A percentile compares a stretch with the other conserved stretches of the same genome.
Conservation (phyloP, 345 rosid genomes). For the Draba incana region DNA sequence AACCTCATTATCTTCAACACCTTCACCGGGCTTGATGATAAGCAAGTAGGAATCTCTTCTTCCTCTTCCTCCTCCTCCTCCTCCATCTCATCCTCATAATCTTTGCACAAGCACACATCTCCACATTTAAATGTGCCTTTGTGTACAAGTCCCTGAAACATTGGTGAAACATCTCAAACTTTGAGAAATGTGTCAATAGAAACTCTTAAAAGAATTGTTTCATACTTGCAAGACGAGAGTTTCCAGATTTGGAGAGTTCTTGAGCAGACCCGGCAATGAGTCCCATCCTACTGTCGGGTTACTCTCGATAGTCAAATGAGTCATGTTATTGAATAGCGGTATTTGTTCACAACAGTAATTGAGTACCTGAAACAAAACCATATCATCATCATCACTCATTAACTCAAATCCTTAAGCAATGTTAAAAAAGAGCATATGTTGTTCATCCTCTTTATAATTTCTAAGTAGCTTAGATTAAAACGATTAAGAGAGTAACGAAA, state of each 20-base stretch:
- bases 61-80: neutral
- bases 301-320: slow-evolving; percentile 20
- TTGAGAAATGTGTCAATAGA: neutral
- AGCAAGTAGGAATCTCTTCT: neutral
- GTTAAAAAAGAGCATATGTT: neutral
- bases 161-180: neutral
- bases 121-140: slow-evolving; percentile 4
- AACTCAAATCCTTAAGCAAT: neutral
- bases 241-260: slow-evolving; percentile 25
- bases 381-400: neutral
- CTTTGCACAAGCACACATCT: slow-evolving; percentile 19
- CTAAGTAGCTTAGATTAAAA: neutral
- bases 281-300: neutral
- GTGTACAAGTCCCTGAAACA: slow-evolving; percentile 25
- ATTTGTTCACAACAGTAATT: neutral
- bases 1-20: slow-evolving; percentile 1
- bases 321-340: slow-evolving; percentile 10
- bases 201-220: neutral
- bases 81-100: neutral
- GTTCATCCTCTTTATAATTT: too few relatives aligned
- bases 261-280: slow-evolving; percentile 8
- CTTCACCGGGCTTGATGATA: slow-evolving; percentile 19
- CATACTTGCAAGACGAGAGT: slow-evolving; percentile 19
- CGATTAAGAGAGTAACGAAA: neutral
- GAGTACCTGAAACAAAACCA: slow-evolving; percentile 28